phyloP scores from a whole-genome alignment of 2,329 filamentous ascomycete genomes.

The Pyrenophora teres region DNA sequence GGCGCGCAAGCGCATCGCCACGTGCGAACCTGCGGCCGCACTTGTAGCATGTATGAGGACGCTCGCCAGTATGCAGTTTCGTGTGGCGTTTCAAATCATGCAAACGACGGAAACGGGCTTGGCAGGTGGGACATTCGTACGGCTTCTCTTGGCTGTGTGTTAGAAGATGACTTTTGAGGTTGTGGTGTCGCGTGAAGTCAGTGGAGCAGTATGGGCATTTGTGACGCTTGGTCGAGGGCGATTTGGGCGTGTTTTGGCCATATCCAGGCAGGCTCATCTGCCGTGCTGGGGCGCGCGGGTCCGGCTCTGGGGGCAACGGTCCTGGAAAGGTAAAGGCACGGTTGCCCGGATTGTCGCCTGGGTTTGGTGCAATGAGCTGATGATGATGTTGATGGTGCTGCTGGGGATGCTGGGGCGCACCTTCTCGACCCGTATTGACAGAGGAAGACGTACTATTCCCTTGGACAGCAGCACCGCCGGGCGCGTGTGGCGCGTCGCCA shows the following conservation, averaged over 20 bases:
- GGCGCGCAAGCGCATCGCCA: slow-evolving; percentile 89
- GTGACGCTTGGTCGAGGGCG: slow-evolving; percentile 83
- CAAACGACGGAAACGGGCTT: slow-evolving; percentile 86
- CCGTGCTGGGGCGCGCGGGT: slow-evolving; percentile 58
- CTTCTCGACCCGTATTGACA: slow-evolving; percentile 43
- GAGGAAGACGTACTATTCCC: slow-evolving; percentile 55
- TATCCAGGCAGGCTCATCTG: slow-evolving; percentile 65
- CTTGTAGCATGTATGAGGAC: slow-evolving; percentile 91
- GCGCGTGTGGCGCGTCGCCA: slow-evolving; percentile 53
- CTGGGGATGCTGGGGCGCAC: slow-evolving; percentile 44
- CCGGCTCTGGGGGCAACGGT: slow-evolving; percentile 55
- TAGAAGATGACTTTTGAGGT: slow-evolving; percentile 94
- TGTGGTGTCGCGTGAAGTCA: slow-evolving; percentile 96
- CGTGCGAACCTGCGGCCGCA: slow-evolving; percentile 94
- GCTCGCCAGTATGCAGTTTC: slow-evolving; percentile 95
- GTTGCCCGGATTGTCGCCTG: slow-evolving; percentile 48
- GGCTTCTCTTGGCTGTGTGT: slow-evolving; percentile 99
- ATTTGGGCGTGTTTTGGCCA: slow-evolving; percentile 64
- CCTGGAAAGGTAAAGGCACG: slow-evolving; percentile 69
- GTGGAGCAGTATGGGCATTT: slow-evolving; percentile 96
- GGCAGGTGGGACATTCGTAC: slow-evolving; percentile 90
- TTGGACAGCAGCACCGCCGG: slow-evolving; percentile 57
- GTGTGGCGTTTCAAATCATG: slow-evolving; percentile 96
- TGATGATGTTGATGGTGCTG: slow-evolving; percentile 34
- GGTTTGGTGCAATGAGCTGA: slow-evolving; percentile 43